Evolutionary conservation across 208 protist genomes (phyloP), one percentile per base, ranked within the genome.

Genomic region (Leishmania guyanensis): DNA sequence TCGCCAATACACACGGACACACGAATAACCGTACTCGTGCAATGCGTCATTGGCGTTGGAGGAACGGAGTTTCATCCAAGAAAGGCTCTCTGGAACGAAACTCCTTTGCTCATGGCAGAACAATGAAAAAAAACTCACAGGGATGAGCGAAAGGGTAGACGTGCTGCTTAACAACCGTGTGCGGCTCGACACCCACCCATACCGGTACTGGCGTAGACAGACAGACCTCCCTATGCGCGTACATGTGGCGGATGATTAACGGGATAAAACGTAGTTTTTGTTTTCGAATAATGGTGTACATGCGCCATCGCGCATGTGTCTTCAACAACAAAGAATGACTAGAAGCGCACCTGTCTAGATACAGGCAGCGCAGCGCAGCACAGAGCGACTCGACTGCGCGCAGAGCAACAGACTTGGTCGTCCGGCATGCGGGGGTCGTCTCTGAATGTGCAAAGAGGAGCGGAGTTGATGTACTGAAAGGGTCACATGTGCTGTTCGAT

Each of bases 241-340:
- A 53, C 29, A 6, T 46, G 72, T 58, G 72, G 29, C n/a, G 33
- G 51, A n/a, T 20, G 72, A 76, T 26, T 3, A 39, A 58, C 9
- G 20, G 26, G 20, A 26, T 73, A 51, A 73, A 36, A 54, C 26
- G 16, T 79, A 46, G 56, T 1, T 77, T 58, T n/a, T 72, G 29
- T n/a, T 58, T 60, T 72, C 53, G 69, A 73, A 73, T 73, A 73
- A 73, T 26, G 66, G 22, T 50, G 64, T 16, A 10, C 14, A 68
- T 43, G n/a, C 64, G 64, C 64, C 2, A 10, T 29, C 0, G 66
- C 14, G 66, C 39, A 17, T 51, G 69, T 48, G 17, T 26, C 8
- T 46, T 16, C 9, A 50, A 73, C 16, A 17, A 2, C 5, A 53
- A 53, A 36, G 22, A 20, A 5, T 22, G 10, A 73, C 29, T 51